Evolutionary conservation across 768 basidiomycete species (phyloP).

Genomic region (Rhizopogon rudus): DNA sequence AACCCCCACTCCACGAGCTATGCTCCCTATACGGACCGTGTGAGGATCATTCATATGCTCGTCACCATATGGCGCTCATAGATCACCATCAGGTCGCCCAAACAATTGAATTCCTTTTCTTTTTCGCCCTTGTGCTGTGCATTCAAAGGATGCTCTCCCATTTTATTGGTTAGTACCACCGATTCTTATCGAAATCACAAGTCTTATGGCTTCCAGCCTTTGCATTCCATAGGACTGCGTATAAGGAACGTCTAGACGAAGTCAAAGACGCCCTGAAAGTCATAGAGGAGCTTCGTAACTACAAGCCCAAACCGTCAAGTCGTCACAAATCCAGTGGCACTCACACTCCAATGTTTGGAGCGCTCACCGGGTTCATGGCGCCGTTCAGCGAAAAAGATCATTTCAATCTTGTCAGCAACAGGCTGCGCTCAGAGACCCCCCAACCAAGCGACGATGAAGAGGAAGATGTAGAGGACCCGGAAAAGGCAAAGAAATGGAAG

Average conservation of each 20-base stretch:
- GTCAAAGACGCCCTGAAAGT: conserved; percentile 49
- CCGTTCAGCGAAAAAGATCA: conserved; percentile 45
- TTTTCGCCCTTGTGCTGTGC: conserved; percentile 60
- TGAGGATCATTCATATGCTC: conserved; percentile 21
- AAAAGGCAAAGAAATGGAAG: conserved; percentile 19
- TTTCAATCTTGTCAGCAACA: conserved; percentile 29
- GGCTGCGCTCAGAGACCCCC: conserved; percentile 21
- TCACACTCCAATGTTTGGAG: conserved; percentile 41
- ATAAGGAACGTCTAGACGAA: conserved; percentile 61
- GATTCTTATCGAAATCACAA: neutral
- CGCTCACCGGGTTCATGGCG: conserved; percentile 19
- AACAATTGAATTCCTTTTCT: conserved; percentile 71
- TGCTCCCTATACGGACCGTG: conserved; percentile 57
- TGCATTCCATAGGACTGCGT: conserved; percentile 74
- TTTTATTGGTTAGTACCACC: conserved; percentile 38
- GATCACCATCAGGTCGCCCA: conserved; percentile 43
- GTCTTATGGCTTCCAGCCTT: conserved; percentile 40
- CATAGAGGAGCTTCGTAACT: conserved; percentile 63
- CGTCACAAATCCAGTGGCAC: conserved; percentile 28
- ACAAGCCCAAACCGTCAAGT: conserved; percentile 41
- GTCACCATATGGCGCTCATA: neutral
- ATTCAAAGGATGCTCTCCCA: conserved; percentile 67
- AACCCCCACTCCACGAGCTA: conserved; percentile 38
- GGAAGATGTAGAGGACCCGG: conserved; percentile 22
- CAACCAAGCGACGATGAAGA: conserved; percentile 23